A percentile compares a stretch with the other conserved stretches of the same genome.
These are phyloP conservation scores for Colletotrichum agaves DNA, from an alignment of 2,329 filamentous ascomycete genomes.

Conservation along the genomic window DNA sequence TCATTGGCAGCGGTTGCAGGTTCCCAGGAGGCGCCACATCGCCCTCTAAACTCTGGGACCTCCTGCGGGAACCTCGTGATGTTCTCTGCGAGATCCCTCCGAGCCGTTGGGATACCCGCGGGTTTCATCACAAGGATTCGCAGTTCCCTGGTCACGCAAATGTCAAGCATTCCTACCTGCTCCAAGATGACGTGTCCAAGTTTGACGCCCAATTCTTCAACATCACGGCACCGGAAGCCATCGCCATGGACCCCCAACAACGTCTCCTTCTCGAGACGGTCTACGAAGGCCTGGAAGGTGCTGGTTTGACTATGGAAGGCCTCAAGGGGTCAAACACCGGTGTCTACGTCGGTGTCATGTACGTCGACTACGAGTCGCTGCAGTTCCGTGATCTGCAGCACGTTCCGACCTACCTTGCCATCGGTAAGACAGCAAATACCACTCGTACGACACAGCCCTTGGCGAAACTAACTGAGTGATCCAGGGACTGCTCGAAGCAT, in stretches of 20 bases:
- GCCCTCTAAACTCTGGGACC: slow-evolving; percentile 27
- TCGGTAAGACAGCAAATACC: too few relatives aligned
- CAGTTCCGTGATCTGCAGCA: too few relatives aligned
- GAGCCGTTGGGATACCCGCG: background rate
- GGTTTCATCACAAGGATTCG: slow-evolving; percentile 26
- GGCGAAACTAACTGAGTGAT: slow-evolving; percentile 42
- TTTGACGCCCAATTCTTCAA: slow-evolving; percentile 47
- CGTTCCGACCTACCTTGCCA: too few relatives aligned
- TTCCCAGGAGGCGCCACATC: slow-evolving; percentile 22
- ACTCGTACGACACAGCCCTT: slow-evolving; percentile 41
- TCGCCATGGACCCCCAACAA: slow-evolving; percentile 48
- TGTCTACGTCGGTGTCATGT: slow-evolving; percentile 46
- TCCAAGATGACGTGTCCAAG: slow-evolving; percentile 37
- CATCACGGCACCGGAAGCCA: slow-evolving; percentile 46
- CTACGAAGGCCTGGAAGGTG: slow-evolving; percentile 49
- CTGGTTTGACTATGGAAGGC: slow-evolving; percentile 43
- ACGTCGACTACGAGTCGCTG: background rate
- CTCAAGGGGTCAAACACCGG: slow-evolving; percentile 44
- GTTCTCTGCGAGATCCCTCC: slow-evolving; percentile 3
- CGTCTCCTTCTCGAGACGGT: slow-evolving; percentile 47
- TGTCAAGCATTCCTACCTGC: slow-evolving; percentile 39
- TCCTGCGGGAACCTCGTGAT: slow-evolving; percentile 8
- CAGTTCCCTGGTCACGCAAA: slow-evolving; percentile 40
- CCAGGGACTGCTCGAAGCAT: slow-evolving; percentile 46
- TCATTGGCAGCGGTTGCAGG: slow-evolving; percentile 22